These are phyloP conservation scores for Boletellus deceptivus DNA, from an alignment of 1,284 basidiomycete species.

Conservation along the genomic window DNA sequence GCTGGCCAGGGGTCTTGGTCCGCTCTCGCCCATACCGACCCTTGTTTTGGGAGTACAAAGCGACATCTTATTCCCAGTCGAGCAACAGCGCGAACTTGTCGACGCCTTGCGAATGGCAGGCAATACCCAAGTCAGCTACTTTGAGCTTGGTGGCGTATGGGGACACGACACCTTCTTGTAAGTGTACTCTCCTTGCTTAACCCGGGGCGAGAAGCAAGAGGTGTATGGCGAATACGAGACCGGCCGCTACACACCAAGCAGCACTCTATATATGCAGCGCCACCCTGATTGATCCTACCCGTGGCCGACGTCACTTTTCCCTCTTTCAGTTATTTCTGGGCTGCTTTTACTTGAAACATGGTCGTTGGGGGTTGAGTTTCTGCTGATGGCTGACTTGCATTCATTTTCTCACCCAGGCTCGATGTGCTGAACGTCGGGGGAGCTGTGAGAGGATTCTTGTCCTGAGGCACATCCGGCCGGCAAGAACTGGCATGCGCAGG, in stretches of 20 bases:
- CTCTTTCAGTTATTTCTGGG: neutral
- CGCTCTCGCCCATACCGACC: slow-evolving; percentile 76
- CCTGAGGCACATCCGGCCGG: slow-evolving; percentile 13
- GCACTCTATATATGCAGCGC: neutral
- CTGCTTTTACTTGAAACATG: neutral
- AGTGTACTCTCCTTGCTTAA: slow-evolving; percentile 25
- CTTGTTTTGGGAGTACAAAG: slow-evolving; percentile 94
- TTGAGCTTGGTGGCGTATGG: slow-evolving; percentile 97
- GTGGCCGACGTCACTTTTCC: neutral
- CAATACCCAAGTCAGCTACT: slow-evolving; percentile 88
- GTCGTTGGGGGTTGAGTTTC: neutral
- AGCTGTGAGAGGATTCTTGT: slow-evolving; percentile 75
- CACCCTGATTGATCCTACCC: slow-evolving; percentile 12
- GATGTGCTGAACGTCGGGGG: slow-evolving; percentile 79
- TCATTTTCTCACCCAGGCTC: slow-evolving; percentile 39
- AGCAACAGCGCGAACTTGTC: slow-evolving; percentile 94
- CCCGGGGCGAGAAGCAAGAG: neutral
- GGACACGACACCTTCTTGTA: slow-evolving; percentile 95
- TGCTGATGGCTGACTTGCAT: slow-evolving; percentile 2
- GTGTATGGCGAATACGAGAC: neutral
- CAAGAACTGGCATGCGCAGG: no score
- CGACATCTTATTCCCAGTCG: slow-evolving; percentile 96
- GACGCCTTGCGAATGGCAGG: slow-evolving; percentile 91
- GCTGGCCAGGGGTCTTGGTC: slow-evolving; percentile 80
- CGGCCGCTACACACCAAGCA: slow-evolving; percentile 8